These are phyloP conservation scores for Wickerhamiella lipophila DNA, from an alignment of 805 yeast genomes.

Conservation along the genomic window DNA sequence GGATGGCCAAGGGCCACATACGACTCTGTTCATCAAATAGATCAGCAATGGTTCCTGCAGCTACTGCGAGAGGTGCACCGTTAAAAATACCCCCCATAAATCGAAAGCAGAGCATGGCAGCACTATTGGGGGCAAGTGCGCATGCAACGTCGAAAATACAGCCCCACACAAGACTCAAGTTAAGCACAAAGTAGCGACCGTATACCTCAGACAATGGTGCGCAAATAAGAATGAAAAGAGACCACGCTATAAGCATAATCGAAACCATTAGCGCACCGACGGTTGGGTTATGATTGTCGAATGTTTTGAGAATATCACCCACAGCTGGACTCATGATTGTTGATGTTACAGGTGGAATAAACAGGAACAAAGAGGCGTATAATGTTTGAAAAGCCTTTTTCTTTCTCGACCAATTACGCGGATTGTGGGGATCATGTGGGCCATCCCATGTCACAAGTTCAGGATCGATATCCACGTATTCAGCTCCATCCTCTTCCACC, in stretches of 20 bases:
- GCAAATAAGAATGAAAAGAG: slow-evolving; percentile 49
- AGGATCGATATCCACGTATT: slow-evolving; percentile 44
- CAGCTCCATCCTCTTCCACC: slow-evolving; percentile 36
- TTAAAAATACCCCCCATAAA: slow-evolving; percentile 57
- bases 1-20: slow-evolving; percentile 44
- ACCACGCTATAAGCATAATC: slow-evolving; percentile 58
- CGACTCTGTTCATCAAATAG: slow-evolving; percentile 41
- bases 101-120: slow-evolving; percentile 46
- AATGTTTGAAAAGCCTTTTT: slow-evolving; percentile 29
- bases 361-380: slow-evolving; percentile 32
- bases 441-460: slow-evolving; percentile 60
- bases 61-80: slow-evolving; percentile 54
- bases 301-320: slow-evolving; percentile 34
- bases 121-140: slow-evolving; percentile 43
- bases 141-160: slow-evolving; percentile 38
- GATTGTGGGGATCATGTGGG: slow-evolving; percentile 45
- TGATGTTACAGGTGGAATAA: slow-evolving; percentile 50
- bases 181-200: slow-evolving; percentile 48
- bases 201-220: slow-evolving; percentile 58
- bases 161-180: slow-evolving; percentile 38
- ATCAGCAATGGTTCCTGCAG: slow-evolving; percentile 58
- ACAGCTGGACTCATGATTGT: slow-evolving; percentile 53
- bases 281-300: slow-evolving; percentile 33
- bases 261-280: slow-evolving; percentile 46
- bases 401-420: slow-evolving; percentile 45